Evolutionary conservation across 225 moss, liverwort and hornwort species (phyloP).

Genomic region (Rhytidiadelphus loreus): DNA sequence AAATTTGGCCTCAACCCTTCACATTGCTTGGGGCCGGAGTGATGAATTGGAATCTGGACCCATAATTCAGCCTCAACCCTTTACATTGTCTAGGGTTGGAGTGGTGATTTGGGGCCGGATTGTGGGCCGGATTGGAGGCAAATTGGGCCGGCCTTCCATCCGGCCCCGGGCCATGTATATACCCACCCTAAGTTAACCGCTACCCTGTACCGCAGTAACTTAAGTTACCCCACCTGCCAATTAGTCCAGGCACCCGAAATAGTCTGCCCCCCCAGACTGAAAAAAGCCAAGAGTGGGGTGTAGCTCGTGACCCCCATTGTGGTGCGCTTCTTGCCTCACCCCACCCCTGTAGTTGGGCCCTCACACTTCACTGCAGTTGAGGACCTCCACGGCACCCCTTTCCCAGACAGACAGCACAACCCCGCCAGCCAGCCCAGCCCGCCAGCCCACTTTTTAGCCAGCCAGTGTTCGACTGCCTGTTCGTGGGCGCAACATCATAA

Average conservation of each 20-base stretch:
- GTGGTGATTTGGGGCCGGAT: too few relatives aligned
- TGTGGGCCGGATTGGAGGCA: too few relatives aligned
- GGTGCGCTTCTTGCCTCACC: neutral
- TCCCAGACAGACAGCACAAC: neutral
- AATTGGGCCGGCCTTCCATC: too few relatives aligned
- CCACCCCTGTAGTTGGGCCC: too few relatives aligned
- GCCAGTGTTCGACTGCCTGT: neutral
- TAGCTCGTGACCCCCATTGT: neutral
- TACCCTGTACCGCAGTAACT: neutral
- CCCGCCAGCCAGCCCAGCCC: neutral
- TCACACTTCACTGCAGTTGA: neutral
- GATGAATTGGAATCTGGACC: too few relatives aligned
- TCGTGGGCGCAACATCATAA: neutral
- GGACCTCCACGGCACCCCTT: neutral
- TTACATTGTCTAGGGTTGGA: too few relatives aligned
- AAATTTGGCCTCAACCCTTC: too few relatives aligned
- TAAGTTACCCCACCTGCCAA: neutral
- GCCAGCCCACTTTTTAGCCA: neutral
- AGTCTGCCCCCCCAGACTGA: neutral
- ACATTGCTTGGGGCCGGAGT: too few relatives aligned
- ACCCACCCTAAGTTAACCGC: too few relatives aligned
- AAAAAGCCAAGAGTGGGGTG: too few relatives aligned
- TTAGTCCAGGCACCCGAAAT: neutral
- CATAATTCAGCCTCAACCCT: too few relatives aligned
- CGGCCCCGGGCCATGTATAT: too few relatives aligned